A percentile compares a stretch with the other conserved stretches of the same genome.
Conservation (phyloP, 2,329 filamentous ascomycete species). For the Pseudopithomyces chartarum region DNA sequence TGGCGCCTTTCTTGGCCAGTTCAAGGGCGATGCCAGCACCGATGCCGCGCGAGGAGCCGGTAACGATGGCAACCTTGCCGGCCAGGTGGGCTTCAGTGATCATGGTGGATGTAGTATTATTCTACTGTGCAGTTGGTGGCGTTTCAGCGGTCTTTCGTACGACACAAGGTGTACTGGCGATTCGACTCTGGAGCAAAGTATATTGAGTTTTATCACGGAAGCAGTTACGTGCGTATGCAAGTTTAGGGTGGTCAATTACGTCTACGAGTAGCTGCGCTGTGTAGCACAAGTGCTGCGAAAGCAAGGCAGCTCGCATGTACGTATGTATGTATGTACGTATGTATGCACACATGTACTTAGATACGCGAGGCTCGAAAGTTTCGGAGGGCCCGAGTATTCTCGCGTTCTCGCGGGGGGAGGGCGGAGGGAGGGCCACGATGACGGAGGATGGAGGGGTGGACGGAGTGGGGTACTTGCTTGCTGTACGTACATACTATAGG, state of each 20-base stretch:
- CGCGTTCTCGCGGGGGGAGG: not conserved
- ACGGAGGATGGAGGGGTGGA: too few species aligned
- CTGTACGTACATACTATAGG: too few species aligned
- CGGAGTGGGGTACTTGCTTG: too few species aligned
- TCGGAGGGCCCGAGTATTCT: not conserved
- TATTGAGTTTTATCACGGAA: not conserved
- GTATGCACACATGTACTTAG: too few species aligned
- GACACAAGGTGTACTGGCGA: not conserved
- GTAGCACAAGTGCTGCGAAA: not conserved
- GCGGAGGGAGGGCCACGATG: too few species aligned
- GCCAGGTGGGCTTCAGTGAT: slow-evolving; percentile 26
- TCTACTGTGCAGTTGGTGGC: slow-evolving; percentile 7
- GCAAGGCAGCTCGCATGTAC: not conserved
- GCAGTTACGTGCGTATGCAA: not conserved
- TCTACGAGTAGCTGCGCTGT: too few species aligned
- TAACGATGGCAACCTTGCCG: slow-evolving; percentile 54
- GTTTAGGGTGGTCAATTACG: not conserved
- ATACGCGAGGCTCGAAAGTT: too few species aligned
- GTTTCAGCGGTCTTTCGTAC: not conserved
- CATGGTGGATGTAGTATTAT: slow-evolving; percentile 17
- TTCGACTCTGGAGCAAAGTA: not conserved
- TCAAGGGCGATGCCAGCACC: slow-evolving; percentile 55
- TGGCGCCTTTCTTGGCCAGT: slow-evolving; percentile 54
- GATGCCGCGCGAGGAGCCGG: slow-evolving; percentile 57
- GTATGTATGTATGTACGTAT: too few species aligned